These are phyloP conservation scores for Termitomyces sp. DNA, from an alignment of 768 basidiomycete species.

Conservation along the genomic window DNA sequence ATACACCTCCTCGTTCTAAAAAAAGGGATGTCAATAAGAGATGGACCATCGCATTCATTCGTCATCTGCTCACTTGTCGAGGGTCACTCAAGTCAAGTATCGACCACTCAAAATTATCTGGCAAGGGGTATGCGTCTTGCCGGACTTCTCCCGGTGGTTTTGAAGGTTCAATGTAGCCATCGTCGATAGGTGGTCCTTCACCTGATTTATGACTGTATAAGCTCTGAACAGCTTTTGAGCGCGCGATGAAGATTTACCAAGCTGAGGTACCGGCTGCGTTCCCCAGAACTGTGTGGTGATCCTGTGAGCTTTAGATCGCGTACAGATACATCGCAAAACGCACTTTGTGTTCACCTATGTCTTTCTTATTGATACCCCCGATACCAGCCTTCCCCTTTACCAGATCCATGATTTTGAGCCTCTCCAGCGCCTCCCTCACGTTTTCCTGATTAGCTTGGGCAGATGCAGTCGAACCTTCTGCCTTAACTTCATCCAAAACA, in stretches of 20 bases:
- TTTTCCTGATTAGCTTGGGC: slow-evolving; percentile 55
- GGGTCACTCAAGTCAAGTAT: slow-evolving; percentile 73
- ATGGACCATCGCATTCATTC: not conserved
- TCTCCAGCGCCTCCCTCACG: slow-evolving; percentile 63
- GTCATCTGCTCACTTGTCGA: slow-evolving; percentile 48
- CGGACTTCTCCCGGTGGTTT: slow-evolving; percentile 73
- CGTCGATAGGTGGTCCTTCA: slow-evolving; percentile 58
- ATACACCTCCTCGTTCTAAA: slow-evolving; percentile 87
- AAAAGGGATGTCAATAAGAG: slow-evolving; percentile 1
- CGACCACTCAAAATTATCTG: slow-evolving; percentile 91
- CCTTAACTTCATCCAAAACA: slow-evolving; percentile 61
- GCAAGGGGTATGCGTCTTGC: slow-evolving; percentile 83
- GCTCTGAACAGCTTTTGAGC: not conserved
- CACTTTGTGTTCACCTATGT: slow-evolving; percentile 87
- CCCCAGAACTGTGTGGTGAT: slow-evolving; percentile 74
- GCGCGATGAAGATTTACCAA: slow-evolving; percentile 36
- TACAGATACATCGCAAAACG: slow-evolving; percentile 11
- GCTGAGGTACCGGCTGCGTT: slow-evolving; percentile 95
- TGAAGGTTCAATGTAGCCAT: slow-evolving; percentile 87
- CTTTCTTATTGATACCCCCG: slow-evolving; percentile 72
- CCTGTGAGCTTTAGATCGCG: not conserved
- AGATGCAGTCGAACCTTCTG: slow-evolving; percentile 41
- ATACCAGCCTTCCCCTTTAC: slow-evolving; percentile 75
- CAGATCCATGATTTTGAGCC: slow-evolving; percentile 81
- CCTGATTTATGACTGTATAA: slow-evolving; percentile 29